Base-by-base conservation (phyloP, 2,329 filamentous ascomycete species). In the Fusarium subglutinans region DNA sequence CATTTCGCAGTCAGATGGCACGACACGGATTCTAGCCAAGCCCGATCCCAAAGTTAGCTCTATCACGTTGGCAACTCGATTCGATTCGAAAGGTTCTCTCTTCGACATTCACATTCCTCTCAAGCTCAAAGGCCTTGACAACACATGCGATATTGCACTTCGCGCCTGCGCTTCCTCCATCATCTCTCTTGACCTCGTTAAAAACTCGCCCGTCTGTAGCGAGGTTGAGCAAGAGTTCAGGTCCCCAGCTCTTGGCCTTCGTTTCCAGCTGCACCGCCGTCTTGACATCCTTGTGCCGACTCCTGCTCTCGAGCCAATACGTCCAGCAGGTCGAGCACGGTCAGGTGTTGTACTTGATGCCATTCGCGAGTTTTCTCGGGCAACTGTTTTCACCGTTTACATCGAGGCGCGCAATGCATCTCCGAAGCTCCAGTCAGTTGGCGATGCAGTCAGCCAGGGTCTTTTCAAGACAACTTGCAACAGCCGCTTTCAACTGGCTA, bases 261-360 rank as follows among this genome's bases (percentile, higher is more conserved):
- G 22, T 17, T 26, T 69, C 35, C 38, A 45, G 8, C 41, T 72
- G 30, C 35, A 26, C 18, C 54, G 37, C 26, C 33, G 20, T 40
- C 59, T 69, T 10, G 33, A 61, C 43, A 47, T 65, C 50, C 26
- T 72, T 7, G 43, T 35, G 17, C 68, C 70, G 3, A 48, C 38
- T 8, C 43, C 53, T 15, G 63, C 55, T n/a, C n/a, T 47, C 6
- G 70, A 72, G 22, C 68, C 70, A 4, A 6, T 61, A 53, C 18
- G 50, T 44, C 58, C 68, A 10, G 63, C 43, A n/a, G 53, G 35
- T 30, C 63, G 70, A 51, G 58, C 59, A 54, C 54, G 43, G 33
- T 64, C 63, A 17, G 70, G 68, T 17, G 20, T 26, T 35, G 70
- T 72, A 5, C 70, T 72, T 20, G 70, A 72, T 54, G 68, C 70